Percentiles rank a stretch among this genome's conserved stretches.
phyloP scores from a whole-genome alignment of 495 filamentous ascomycete species.

The Podospora pseudopauciseta region DNA sequence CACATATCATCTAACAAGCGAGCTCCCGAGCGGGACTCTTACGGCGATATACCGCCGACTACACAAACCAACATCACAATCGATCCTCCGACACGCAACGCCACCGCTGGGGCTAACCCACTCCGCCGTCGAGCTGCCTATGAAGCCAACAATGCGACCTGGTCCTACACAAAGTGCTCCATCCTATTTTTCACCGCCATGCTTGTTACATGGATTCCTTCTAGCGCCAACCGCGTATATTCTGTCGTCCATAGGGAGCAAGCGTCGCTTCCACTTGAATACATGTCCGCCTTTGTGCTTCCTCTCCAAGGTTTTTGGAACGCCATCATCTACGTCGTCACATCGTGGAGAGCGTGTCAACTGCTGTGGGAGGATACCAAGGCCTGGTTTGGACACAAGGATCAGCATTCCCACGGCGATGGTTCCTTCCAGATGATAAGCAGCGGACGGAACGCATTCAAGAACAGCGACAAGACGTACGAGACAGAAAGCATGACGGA shows the following conservation, averaged over 20 bases:
- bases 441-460: slow-evolving; percentile 18
- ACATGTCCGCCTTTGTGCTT: slow-evolving; percentile 69
- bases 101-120: slow-evolving; percentile 7
- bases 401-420: neutral
- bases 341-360: slow-evolving; percentile 50
- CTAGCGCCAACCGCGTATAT: slow-evolving; percentile 76
- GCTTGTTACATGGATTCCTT: slow-evolving; percentile 82
- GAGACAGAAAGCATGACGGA: slow-evolving; percentile 47
- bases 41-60: slow-evolving; percentile 14
- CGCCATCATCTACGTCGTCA: slow-evolving; percentile 70
- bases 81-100: slow-evolving; percentile 13
- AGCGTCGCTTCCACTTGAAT: slow-evolving; percentile 60
- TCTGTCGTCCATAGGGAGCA: slow-evolving; percentile 53
- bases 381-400: slow-evolving; percentile 2
- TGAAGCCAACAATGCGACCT: slow-evolving; percentile 55
- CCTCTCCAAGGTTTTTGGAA: slow-evolving; percentile 89
- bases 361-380: slow-evolving; percentile 26
- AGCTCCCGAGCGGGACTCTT: slow-evolving; percentile 18
- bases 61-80: slow-evolving; percentile 21
- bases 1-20: slow-evolving; percentile 42
- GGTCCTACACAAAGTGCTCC: slow-evolving; percentile 79
- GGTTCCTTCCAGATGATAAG: slow-evolving; percentile 29
- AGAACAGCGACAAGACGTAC: slow-evolving; percentile 27
- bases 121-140: slow-evolving; percentile 24
- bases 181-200: slow-evolving; percentile 81